Base-by-base conservation (phyloP, 805 yeast species). In the Saccharomycopsis capsularis region DNA sequence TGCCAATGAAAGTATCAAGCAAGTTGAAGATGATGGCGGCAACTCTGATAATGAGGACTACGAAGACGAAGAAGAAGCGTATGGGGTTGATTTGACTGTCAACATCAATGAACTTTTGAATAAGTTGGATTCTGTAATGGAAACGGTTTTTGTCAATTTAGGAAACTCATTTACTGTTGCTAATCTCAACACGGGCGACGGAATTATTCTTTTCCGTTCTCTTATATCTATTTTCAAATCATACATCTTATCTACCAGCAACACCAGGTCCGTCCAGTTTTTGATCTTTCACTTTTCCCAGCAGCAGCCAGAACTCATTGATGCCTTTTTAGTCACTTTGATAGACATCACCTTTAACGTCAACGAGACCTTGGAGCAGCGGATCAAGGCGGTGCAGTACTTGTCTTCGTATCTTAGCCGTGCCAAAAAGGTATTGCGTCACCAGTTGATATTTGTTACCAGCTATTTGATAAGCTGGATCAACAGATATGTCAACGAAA, bases 341-440 rank as follows among this genome's bases (percentile, higher is more conserved):
- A 80, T 91, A 40, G 97, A 91, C 60, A 76, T 84, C 36, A 87
- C 95, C 2, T 82, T 93, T 62, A 76, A 81, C 45, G 74, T 81
- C 7, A 69, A 71, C 40, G 89, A 85, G 62, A 75, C 79, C 23
- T 68, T 80, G 34, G 91, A 86, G 48, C 82, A 80, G 55, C 76
- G 95, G 57, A 79, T 88, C 56, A 90, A 90, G 68, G 85, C 96
- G 2, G 76, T 90, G 75, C 98, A 93, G 65, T 91, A 93, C 62
- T 73, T 91, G 48, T 82, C 96, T 1, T 87, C 96, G 2, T 91
- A 81, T 60, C 78, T 91, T 51, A 93, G 98, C 1, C 75, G 99
- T 48, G 95, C 95, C 9, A 79, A 80, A 55, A 76, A 77, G 38
- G 69, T 91, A 25, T 70, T 85, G 1, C 76, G 77, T 46, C 72